Conservation (phyloP, 2,329 filamentous ascomycete species). For the Cercospora sp. region DNA sequence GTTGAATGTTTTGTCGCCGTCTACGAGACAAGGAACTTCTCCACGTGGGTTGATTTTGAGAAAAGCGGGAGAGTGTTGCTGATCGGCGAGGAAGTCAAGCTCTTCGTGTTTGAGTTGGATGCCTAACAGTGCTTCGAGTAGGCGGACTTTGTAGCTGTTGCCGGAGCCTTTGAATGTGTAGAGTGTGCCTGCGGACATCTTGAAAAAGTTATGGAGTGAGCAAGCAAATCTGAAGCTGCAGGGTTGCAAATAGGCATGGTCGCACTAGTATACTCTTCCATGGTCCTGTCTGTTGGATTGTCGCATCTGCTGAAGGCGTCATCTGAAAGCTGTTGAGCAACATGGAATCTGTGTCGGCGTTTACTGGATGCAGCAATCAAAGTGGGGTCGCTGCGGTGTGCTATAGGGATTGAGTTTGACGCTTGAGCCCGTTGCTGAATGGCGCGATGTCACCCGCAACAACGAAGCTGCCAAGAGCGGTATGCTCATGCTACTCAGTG, state of each 20-base stretch:
- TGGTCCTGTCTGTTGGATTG: neutral
- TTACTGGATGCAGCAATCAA: neutral
- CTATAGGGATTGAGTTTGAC: neutral
- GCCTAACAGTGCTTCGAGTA: slow-evolving; percentile 15
- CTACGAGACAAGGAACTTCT: neutral
- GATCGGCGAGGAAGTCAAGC: slow-evolving; percentile 12
- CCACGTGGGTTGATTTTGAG: slow-evolving; percentile 14
- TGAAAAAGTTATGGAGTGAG: neutral
- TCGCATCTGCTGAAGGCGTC: neutral
- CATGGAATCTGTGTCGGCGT: neutral
- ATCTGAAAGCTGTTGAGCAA: neutral
- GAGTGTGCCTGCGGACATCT: neutral
- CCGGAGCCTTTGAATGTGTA: slow-evolving; percentile 15
- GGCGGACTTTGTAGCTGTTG: slow-evolving; percentile 22
- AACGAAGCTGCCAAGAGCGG: neutral
- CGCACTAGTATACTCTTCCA: neutral
- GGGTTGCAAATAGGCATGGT: neutral
- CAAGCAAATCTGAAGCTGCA: neutral
- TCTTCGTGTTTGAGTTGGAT: slow-evolving; percentile 19
- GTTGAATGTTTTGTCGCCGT: neutral
- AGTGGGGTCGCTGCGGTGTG: neutral
- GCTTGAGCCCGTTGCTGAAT: neutral
- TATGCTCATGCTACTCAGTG: neutral
- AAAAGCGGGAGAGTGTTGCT: slow-evolving; percentile 19
- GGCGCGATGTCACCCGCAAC: neutral